Evolutionary conservation across 768 basidiomycete species (phyloP).

Genomic region (Fistulinella prunicolor): DNA sequence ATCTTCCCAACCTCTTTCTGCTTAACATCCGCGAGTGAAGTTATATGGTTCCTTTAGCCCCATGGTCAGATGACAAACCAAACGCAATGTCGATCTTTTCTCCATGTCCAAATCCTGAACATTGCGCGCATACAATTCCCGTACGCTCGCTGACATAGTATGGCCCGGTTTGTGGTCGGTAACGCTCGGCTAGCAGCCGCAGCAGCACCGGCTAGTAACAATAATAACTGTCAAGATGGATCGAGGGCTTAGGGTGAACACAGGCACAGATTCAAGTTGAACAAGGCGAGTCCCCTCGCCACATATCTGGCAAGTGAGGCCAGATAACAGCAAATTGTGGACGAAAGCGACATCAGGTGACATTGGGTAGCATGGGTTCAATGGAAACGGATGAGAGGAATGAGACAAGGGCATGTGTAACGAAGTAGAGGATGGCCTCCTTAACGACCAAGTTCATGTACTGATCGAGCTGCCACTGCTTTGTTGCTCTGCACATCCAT

Average conservation of each 20-base stretch:
- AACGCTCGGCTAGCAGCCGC: too few relatives aligned
- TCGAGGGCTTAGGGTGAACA: not conserved
- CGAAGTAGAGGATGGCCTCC: slow-evolving; percentile 12
- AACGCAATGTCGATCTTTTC: slow-evolving; percentile 6
- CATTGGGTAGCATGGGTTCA: too few relatives aligned
- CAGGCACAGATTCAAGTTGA: not conserved
- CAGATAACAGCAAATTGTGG: not conserved
- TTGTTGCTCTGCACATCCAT: not conserved
- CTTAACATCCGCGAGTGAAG: not conserved
- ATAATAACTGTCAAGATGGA: too few relatives aligned
- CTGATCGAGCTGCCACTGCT: slow-evolving; percentile 3
- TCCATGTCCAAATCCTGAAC: too few relatives aligned
- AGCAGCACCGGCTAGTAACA: too few relatives aligned
- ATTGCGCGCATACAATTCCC: not conserved
- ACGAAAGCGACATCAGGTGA: not conserved
- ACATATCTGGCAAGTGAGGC: not conserved
- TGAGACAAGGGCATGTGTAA: not conserved
- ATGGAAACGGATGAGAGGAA: not conserved
- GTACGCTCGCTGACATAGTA: slow-evolving; percentile 1
- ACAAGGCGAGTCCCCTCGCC: not conserved
- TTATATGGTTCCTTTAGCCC: not conserved
- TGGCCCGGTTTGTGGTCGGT: too few relatives aligned
- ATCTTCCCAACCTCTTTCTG: not conserved
- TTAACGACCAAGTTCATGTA: slow-evolving; percentile 4
- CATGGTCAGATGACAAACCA: not conserved